A percentile compares a stretch with the other conserved stretches of the same genome.
Evolutionary conservation across 192 early-diverging fungal species (phyloP).

Genomic region (Linderina pennispora): DNA sequence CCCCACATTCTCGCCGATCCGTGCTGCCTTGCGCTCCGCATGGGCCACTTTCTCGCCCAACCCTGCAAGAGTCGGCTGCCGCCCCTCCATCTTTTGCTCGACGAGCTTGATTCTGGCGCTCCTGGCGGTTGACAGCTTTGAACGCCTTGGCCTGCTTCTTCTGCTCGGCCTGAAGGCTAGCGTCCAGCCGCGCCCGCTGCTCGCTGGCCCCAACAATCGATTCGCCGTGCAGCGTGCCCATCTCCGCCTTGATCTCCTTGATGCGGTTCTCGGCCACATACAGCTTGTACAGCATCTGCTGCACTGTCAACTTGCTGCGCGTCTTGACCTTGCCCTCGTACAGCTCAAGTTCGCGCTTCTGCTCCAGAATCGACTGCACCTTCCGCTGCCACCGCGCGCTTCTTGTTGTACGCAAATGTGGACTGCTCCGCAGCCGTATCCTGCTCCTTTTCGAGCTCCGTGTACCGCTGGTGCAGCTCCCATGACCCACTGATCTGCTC

Average conservation of each 20-base stretch:
- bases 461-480: conserved; percentile 86
- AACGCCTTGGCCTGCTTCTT: conserved; percentile 63
- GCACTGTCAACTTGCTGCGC: conserved; percentile 57
- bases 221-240: conserved; percentile 50
- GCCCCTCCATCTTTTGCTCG: conserved; percentile 66
- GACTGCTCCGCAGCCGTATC: conserved; percentile 86
- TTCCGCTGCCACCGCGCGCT: conserved; percentile 81
- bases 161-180: conserved; percentile 59
- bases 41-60: conserved; percentile 73
- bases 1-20: conserved; percentile 53
- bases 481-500: conserved; percentile 96
- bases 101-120: conserved; percentile 69
- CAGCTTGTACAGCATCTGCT: conserved; percentile 83
- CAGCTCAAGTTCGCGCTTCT: conserved; percentile 85
- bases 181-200: conserved; percentile 49
- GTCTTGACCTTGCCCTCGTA: conserved; percentile 66
- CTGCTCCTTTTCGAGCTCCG: conserved; percentile 70
- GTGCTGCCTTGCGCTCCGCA: conserved; percentile 57
- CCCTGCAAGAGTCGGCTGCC: conserved; percentile 30
- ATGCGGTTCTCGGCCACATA: conserved; percentile 79
- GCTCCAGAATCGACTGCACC: conserved; percentile 89
- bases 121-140: conserved; percentile 63
- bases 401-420: conserved; percentile 85
- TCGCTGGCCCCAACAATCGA: conserved; percentile 35
- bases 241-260: conserved; percentile 51